These are phyloP conservation scores for Acephala macrosclerotiorum DNA, from an alignment of 2,329 filamentous ascomycete species.

Conservation along the genomic window DNA sequence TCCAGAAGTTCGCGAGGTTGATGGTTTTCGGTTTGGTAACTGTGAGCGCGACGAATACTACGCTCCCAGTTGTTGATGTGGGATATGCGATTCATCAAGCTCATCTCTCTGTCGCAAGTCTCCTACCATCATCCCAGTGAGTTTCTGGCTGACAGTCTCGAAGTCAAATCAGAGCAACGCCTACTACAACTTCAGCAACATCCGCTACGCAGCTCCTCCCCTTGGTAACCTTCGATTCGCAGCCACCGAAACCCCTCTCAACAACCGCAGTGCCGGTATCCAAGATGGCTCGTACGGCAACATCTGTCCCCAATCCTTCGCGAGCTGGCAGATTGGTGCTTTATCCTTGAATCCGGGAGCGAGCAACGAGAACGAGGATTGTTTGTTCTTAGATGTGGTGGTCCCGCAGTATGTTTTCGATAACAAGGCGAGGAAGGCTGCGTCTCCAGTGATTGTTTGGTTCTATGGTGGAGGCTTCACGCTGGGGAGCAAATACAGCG, in stretches of 20 bases:
- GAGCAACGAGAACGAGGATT: conserved; percentile 40
- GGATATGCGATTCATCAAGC: conserved; percentile 44
- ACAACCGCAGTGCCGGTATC: not conserved
- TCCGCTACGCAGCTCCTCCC: conserved; percentile 52
- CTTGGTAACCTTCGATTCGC: conserved; percentile 51
- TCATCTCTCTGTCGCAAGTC: not conserved
- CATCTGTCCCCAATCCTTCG: conserved; percentile 10
- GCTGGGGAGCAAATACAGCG: conserved; percentile 6
- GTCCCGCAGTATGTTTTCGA: conserved; percentile 41
- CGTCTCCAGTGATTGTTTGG: conserved; percentile 51
- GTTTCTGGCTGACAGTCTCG: not conserved
- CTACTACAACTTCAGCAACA: conserved; percentile 47
- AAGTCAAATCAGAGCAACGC: conserved; percentile 11
- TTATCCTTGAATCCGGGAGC: conserved; percentile 21
- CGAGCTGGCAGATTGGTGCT: conserved; percentile 9
- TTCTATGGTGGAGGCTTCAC: conserved; percentile 51
- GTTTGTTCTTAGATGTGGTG: conserved; percentile 53
- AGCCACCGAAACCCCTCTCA: conserved; percentile 41
- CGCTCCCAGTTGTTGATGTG: conserved; percentile 47
- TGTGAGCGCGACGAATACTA: not conserved
- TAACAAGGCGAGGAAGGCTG: not conserved
- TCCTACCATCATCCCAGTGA: not conserved
- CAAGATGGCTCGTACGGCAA: conserved; percentile 14
- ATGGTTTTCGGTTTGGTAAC: not conserved
- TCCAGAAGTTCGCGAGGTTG: not conserved